A percentile compares a stretch with the other conserved stretches of the same genome.
Evolutionary conservation across 306 rosid genomes (phyloP).

Genomic region (Malus sylvestris): DNA sequence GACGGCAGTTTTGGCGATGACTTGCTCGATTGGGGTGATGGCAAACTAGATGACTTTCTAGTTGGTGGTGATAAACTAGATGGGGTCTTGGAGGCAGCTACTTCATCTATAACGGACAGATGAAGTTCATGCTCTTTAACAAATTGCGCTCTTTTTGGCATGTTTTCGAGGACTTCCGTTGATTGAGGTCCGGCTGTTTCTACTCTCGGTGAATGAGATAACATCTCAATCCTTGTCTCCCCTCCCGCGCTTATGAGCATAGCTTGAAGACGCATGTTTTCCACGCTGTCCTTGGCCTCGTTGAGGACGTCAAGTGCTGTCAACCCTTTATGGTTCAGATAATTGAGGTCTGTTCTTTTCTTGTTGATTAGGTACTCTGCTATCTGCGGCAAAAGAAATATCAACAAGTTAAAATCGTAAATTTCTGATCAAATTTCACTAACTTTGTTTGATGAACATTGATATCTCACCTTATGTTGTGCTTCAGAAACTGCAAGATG

Average conservation of each 20-base stretch:
- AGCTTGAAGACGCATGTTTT: constrained; percentile 31
- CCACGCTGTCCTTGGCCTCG: constrained; percentile 31
- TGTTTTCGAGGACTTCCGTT: not conserved
- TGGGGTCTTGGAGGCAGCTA: not conserved
- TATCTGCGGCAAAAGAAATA: constrained; percentile 32
- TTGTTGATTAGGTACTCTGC: constrained; percentile 57
- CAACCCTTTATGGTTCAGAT: constrained; percentile 42
- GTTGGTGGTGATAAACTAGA: constrained; percentile 22
- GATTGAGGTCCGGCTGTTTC: not conserved
- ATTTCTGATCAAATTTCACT: no score
- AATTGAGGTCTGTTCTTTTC: constrained; percentile 39
- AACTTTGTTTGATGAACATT: no score
- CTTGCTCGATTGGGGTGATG: constrained; percentile 22
- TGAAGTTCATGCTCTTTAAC: constrained; percentile 8
- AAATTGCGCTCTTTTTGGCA: constrained; percentile 1
- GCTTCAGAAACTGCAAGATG: constrained; percentile 55
- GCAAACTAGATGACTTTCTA: constrained; percentile 6
- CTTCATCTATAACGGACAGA: not conserved
- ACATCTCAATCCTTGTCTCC: constrained; percentile 34
- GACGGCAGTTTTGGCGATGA: not conserved
- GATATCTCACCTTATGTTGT: constrained; percentile 43
- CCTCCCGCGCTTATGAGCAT: constrained; percentile 38
- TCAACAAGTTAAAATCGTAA: no score
- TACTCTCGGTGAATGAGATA: constrained; percentile 22
- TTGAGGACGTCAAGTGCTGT: constrained; percentile 64